A percentile compares a stretch with the other conserved stretches of the same genome.
Conservation (phyloP, 1,139 yeast genomes). For the Protomyces macrosporus region DNA sequence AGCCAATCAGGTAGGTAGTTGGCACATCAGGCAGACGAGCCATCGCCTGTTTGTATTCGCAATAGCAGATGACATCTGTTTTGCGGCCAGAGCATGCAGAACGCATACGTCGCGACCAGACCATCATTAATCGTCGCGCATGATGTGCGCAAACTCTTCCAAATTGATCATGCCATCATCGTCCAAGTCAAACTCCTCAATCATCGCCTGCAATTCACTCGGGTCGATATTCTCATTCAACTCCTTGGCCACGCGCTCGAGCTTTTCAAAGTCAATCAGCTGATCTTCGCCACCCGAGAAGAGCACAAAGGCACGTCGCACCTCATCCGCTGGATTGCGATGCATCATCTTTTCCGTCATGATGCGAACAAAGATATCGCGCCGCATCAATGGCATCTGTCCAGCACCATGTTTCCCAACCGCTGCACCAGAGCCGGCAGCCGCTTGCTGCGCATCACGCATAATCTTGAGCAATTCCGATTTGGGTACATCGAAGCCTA, state of each 20-base stretch:
- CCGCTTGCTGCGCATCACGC: slow-evolving; percentile 74
- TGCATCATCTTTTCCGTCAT: slow-evolving; percentile 73
- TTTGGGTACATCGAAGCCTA: slow-evolving; percentile 83
- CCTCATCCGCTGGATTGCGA: slow-evolving; percentile 90
- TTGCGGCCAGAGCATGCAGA: too few relatives aligned
- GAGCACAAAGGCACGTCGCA: slow-evolving; percentile 78
- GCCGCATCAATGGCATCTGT: background rate
- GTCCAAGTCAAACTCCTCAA: slow-evolving; percentile 93
- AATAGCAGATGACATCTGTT: too few relatives aligned
- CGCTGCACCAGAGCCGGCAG: slow-evolving; percentile 44
- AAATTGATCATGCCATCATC: slow-evolving; percentile 87
- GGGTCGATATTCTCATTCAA: slow-evolving; percentile 88
- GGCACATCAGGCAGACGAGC: too few relatives aligned
- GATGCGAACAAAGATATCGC: slow-evolving; percentile 26
- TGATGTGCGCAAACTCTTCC: slow-evolving; percentile 82
- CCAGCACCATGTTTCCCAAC: slow-evolving; percentile 56
- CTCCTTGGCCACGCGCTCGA: slow-evolving; percentile 86
- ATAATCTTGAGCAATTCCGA: slow-evolving; percentile 75
- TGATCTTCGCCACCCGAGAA: slow-evolving; percentile 91
- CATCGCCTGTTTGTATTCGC: too few relatives aligned
- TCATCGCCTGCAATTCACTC: slow-evolving; percentile 92
- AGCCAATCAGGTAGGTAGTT: too few relatives aligned
- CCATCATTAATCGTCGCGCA: slow-evolving; percentile 26
- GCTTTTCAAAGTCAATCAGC: slow-evolving; percentile 70
- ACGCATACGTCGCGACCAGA: background rate